Base-by-base conservation (phyloP, 1,284 basidiomycete species). In the Neonothopanus nambi region DNA sequence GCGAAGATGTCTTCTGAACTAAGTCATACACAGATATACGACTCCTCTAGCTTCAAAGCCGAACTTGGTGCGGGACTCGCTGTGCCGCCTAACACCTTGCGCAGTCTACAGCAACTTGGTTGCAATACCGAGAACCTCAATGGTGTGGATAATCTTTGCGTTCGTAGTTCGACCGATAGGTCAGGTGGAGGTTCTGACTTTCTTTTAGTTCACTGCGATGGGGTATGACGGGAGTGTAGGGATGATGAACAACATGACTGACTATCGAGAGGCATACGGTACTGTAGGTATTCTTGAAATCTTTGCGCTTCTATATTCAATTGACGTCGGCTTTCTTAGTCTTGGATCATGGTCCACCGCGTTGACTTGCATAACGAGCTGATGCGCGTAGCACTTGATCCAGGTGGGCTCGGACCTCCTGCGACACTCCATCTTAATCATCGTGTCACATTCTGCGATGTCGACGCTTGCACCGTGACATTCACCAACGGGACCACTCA, bases 351-450 rank as follows among this genome's bases (percentile, higher is more conserved):
- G 68, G 62, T 70, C 43, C 66, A 69, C 51, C 61, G 68, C 21
- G 61, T 63, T 48, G 67, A 68, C 40, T 66, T 68, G 66, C 67
- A 70, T 52, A 57, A 60, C 20, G 65, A 59, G 12, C 60, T 70
- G 9, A 60, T 68, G 23, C 58, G 63, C 28, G 57, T 66, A 8
- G 67, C 67, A 5, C 67, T 61, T 13, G 53, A 61, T 12, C 35
- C 51, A 4, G 64, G 65, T 45, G 68, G 66, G 24, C 54, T 57
- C 33, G 68, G 68, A 24, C 17, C 30, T 15, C 48, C 48, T 18
- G 33, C 33, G n/a, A 23, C 11, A 28, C 11, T 28, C 5, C 26
- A 28, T 11, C 26, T 28, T 5, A 28, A 28, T 28, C 26, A 28
- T 28, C 26, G 26, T 28, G 26, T 28, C 11, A 11, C 11, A 28